Evolutionary conservation across 805 yeast species (phyloP).

Genomic region (Metschnikowia koreensis): DNA sequence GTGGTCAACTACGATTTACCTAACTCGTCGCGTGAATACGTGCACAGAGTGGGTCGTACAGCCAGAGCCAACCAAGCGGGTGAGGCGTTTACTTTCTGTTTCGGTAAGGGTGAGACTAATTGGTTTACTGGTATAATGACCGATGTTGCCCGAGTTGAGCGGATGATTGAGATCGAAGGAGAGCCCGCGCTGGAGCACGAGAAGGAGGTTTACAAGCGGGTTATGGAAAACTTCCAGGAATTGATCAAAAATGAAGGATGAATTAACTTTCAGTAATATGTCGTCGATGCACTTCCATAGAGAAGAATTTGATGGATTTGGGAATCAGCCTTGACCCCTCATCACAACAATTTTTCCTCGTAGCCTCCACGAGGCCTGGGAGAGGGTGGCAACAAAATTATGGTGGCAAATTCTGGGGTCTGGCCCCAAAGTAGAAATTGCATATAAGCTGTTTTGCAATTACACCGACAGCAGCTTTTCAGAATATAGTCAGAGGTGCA

Average conservation of each 20-base stretch:
- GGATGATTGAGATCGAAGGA: constrained; percentile 18
- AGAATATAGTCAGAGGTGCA: too few relatives aligned
- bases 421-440: too few relatives aligned
- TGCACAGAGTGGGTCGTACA: constrained; percentile 95
- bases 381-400: too few relatives aligned
- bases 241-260: constrained; percentile 7
- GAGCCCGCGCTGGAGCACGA: constrained; percentile 24
- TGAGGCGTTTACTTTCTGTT: constrained; percentile 66
- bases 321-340: too few relatives aligned
- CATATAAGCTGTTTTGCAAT: too few relatives aligned
- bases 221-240: constrained; percentile 28
- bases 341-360: too few relatives aligned
- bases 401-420: too few relatives aligned
- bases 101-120: constrained; percentile 74
- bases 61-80: constrained; percentile 89
- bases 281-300: too few relatives aligned
- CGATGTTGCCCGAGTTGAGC: constrained; percentile 45
- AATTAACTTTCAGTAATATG: neutral
- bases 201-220: constrained; percentile 23
- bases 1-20: constrained; percentile 94
- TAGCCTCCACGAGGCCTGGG: too few relatives aligned
- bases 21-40: constrained; percentile 82
- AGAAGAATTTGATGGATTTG: too few relatives aligned
- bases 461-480: too few relatives aligned
- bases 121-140: constrained; percentile 53